Evolutionary conservation across 306 rosid species (phyloP).

Genomic region (Cucurbita pepo): DNA sequence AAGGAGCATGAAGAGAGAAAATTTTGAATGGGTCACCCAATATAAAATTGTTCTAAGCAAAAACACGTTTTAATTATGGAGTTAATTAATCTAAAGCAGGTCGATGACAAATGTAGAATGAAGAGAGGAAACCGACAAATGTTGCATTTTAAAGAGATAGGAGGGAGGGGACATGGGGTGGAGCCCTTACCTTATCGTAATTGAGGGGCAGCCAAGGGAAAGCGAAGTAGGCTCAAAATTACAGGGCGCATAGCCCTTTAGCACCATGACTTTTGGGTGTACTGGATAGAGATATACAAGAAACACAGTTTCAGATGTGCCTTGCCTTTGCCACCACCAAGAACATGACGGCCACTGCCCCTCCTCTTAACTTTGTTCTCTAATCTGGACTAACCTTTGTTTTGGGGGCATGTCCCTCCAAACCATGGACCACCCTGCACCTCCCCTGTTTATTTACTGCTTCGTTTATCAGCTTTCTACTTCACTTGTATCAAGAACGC

Average conservation of each 20-base stretch:
- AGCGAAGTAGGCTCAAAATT: background rate
- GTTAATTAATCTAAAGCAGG: too few species aligned
- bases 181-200: background rate
- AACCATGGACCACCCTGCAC: constrained; percentile 1
- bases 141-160: too few species aligned
- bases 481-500: background rate
- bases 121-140: too few species aligned
- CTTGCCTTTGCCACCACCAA: background rate
- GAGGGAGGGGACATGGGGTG: background rate
- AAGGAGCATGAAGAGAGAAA: too few species aligned
- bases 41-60: too few species aligned
- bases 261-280: background rate
- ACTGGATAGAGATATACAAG: background rate
- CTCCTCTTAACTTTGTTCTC: background rate
- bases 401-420: background rate
- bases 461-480: background rate
- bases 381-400: background rate
- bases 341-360: too few species aligned
- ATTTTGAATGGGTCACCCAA: too few species aligned
- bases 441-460: background rate
- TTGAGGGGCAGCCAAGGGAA: background rate
- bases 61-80: too few species aligned
- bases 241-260: background rate
- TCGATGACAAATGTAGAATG: too few species aligned
- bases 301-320: background rate